Base-by-base conservation (phyloP, 257 asterid species). In the Nicotiana undulata region DNA sequence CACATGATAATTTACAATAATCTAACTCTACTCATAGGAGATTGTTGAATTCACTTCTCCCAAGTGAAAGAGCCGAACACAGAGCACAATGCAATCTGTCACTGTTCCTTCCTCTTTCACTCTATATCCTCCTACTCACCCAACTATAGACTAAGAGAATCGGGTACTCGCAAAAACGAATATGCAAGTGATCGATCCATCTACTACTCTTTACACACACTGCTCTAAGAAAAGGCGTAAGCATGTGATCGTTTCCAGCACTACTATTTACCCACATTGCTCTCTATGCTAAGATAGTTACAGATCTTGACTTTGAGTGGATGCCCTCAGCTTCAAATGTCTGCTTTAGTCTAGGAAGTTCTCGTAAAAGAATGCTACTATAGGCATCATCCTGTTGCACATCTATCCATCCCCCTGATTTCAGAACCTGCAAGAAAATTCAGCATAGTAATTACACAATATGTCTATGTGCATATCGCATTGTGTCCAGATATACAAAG, bases 321-420 rank as follows among this genome's bases (percentile, higher is more conserved):
- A 61, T 10, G 70, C 31, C 7, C 7, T 79, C 64, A 20, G 63
- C 63, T 85, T 76, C 88, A 75, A 83, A 12, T 17, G 65, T 52
- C 53, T 76, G 83, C 84, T 81, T 61, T 82, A 90, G 84, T 82
- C 87, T 89, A 31, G 91, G 83, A 5, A 88, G 82, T 85, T 87
- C 86, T 2, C 52, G 81, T 76, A 93, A 75, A 7, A 85, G 77
- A 76, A 95, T 92, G 83, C 91, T 93, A 2, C 65, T 83, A 64
- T 87, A 90, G 12, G 91, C 88, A 34, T 55, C 81, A 53, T 92
- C 90, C 86, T 95, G 99, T 82, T 68, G 90, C 86, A 88, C 97
- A 11, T 88, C 86, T 58, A 95, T 83, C 87, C 84, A 88, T 77
- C 83, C 90, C 65, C 80, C 87, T 3, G 91, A 83, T 82, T 91